These are phyloP conservation scores for Paralagenidium karlingii DNA, from an alignment of 352 stramenopile genomes.

Conservation along the genomic window DNA sequence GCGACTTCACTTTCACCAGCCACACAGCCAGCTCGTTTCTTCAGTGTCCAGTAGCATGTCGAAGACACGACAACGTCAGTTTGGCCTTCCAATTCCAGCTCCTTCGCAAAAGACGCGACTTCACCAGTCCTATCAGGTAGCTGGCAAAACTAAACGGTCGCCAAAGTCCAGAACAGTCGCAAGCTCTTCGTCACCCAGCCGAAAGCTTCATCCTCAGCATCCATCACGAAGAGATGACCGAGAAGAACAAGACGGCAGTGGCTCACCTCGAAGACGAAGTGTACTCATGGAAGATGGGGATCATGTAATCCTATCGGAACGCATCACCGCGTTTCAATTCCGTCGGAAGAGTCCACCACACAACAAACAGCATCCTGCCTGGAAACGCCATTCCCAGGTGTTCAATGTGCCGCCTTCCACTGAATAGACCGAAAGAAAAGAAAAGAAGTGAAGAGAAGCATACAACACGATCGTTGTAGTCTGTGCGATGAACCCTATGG, in stretches of 20 bases:
- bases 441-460: no score
- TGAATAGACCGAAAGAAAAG: no score
- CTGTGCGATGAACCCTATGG: no score
- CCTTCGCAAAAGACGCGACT: background rate
- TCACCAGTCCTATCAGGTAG: background rate
- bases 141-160: background rate
- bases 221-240: constrained; percentile 4
- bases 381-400: no score
- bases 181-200: background rate
- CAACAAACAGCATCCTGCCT: no score
- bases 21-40: background rate
- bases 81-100: background rate
- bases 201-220: background rate
- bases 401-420: no score
- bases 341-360: no score
- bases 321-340: constrained; percentile 23
- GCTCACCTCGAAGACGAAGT: constrained; percentile 23
- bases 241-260: constrained; percentile 3
- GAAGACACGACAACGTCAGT: background rate
- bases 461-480: no score
- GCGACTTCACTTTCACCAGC: background rate
- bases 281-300: constrained; percentile 31
- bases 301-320: constrained; percentile 42
- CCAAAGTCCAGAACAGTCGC: background rate
- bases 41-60: background rate